Evolutionary conservation across 75 land plant species (phyloP), one percentile per base, ranked within the genome.

Genomic region (Pseudotsuga menziesii): DNA sequence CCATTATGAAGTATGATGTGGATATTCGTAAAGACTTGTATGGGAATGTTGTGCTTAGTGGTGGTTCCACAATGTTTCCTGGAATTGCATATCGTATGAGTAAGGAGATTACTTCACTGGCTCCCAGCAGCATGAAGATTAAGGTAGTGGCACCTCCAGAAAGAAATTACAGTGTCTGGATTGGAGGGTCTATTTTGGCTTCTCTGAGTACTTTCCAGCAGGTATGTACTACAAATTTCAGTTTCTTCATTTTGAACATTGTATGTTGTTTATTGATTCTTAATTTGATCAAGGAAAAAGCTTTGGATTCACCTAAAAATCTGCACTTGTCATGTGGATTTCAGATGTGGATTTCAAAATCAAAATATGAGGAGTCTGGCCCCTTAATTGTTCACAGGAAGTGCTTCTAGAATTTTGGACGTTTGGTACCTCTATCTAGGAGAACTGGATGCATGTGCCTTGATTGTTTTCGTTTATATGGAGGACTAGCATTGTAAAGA

Each of bases 41-140:
- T 72, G 86, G 90, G 41, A 89, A 89, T 81, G 82, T 89, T 78
- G 91, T 89, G 26, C 86, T 89, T 27, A 87, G 90, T 85, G 91
- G 91, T 66, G 91, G 91, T 26, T 88, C 91, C 12, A 89, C 91
- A 74, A 89, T 89, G 91, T 89, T 89, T 81, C 90, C 90, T 72
- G 91, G 91, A 11, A 89, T 89, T 82, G 91, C 87, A 17, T 90
- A 89, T 62, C 79, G 91, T 4, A 89, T 89, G 91, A 89, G 88
- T 87, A 89, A 89, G 81, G 91, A 89, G 58, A 85, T 89, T 54
- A 89, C 91, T 52, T 90, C 91, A 13, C 85, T 89, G 23, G 91
- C 90, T 57, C 91, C 91, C 3, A 84, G 82, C 73, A 89, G 91
- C 80, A 87, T 89, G 91, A 89, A 89, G 80, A 82, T 89, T 29